Base-by-base conservation (phyloP, 805 yeast genomes). In the Metschnikowia orientalis region DNA sequence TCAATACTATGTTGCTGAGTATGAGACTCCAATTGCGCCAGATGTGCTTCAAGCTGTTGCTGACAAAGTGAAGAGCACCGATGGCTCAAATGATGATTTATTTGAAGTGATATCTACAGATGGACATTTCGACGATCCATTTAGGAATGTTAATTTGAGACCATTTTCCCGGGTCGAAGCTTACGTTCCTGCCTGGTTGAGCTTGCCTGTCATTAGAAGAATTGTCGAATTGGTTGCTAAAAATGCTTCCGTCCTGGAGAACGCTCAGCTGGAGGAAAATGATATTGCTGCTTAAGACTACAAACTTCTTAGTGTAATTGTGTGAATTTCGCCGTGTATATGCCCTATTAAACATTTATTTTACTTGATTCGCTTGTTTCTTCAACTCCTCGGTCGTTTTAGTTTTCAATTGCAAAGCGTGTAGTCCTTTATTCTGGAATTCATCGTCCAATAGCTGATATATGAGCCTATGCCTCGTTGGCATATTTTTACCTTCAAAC, bases 161-260 rank as follows among this genome's bases (percentile, higher is more conserved):
- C 88, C 88, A 35, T 84, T 84, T 72, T 70, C 83, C 53, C 67
- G 84, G 54, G 80, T 81, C 48, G 87, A 85, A 64, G 88, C 95
- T 11, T 92, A 89, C 54, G 90, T 92, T 42, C 98, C 98, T 23
- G 89, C 95, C 1, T 85, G 94, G 85, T 68, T 92, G 61, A 84
- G 81, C 47, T 76, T 89, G 44, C 97, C 97, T 26, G 80, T 76
- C 24, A 80, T 94, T 22, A 82, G 94, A 66, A 73, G 92, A 59
- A 78, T 92, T 29, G 85, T 89, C 23, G 96, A 89, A 56, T 69
- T 92, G 48, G 90, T 83, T 28, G 85, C 95, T 8, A 81, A 78
- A 60, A 82, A 81, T 53, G 94, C 90, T 11, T 70, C 82, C 14
- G 85, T 71, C 9, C 86, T 78, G 56, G 84, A 79, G 41, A 53